Conservation (phyloP, 192 early-diverging fungal genomes). For the Linderina pennispora region DNA sequence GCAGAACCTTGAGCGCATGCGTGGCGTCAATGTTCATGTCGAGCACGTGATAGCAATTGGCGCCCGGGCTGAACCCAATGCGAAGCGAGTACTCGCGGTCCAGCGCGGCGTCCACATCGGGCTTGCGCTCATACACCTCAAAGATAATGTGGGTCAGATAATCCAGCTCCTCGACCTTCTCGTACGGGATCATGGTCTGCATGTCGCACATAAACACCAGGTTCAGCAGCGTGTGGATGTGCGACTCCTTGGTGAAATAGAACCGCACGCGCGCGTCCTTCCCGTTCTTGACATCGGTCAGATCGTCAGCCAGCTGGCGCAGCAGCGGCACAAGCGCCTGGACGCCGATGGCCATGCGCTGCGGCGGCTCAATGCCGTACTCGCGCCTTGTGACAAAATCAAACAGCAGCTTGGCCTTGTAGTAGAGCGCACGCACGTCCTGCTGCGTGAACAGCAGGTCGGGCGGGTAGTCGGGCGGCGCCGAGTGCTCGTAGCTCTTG, state of each 20-base stretch:
- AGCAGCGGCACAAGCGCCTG: conserved; percentile 72
- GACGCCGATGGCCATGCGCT: conserved; percentile 83
- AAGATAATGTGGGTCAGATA: conserved; percentile 98
- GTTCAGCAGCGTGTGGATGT: conserved; percentile 90
- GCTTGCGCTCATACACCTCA: conserved; percentile 86
- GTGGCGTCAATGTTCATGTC: conserved; percentile 76
- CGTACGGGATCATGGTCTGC: conserved; percentile 58
- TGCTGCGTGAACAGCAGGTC: conserved; percentile 45
- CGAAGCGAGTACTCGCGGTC: conserved; percentile 81
- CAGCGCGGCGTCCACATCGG: conserved; percentile 32
- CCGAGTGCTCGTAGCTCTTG: conserved; percentile 4
- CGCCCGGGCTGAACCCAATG: conserved; percentile 85
- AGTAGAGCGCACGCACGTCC: conserved; percentile 65
- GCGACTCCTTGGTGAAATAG: conserved; percentile 95
- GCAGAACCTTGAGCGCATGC: conserved; percentile 80
- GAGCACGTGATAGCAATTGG: conserved; percentile 83
- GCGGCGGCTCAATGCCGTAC: conserved; percentile 79
- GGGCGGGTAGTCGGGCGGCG: conserved; percentile 30
- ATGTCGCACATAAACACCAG: conserved; percentile 83
- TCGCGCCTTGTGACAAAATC: conserved; percentile 92
- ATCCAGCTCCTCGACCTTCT: conserved; percentile 80
- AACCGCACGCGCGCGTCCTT: conserved; percentile 55
- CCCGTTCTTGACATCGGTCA: conserved; percentile 30
- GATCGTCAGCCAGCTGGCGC: conserved; percentile 69
- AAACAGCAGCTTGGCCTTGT: conserved; percentile 78